Base-by-base conservation (phyloP, 371 early-diverging fungal genomes). In the Mucor velutinosus region DNA sequence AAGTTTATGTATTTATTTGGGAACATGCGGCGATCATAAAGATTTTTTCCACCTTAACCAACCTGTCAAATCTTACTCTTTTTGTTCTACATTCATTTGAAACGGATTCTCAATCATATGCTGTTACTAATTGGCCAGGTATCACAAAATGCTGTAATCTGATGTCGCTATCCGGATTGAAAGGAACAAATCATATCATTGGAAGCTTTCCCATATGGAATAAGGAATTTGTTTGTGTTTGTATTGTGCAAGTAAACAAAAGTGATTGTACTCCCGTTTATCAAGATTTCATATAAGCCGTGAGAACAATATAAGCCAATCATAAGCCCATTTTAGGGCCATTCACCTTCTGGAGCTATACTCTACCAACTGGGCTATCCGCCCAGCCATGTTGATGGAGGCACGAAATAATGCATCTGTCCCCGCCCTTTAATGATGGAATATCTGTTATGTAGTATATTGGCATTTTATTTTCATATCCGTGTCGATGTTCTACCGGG, bases 11-110 rank as follows among this genome's bases (percentile, higher is more conserved):
- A 45, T 37, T 37, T 45, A 51, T 25, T 23, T 51, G 51, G 23
- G 4, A 51, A 19, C 1, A 51, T 51, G 57, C 58, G 58, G 58
- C 58, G 58, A 58, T 56, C 56, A 32, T 56, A 33, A 33, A 63
- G 29, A 12, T 62, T 32, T 58, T 35, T 19, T 27, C 29, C 32
- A 43, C 41, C 25, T 23, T 33, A 1, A n/a, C 39, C 43, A 60
- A 27, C 51, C 51, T 51, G 51, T 51, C 51, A 51, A 51, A 51
- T 23, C 19, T 45, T 19, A 17, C 45, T 45, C 51, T 25, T 51
- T 51, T 51, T 23, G 51, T 6, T n/a, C 6, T 49, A 7, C 4
- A 4, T 37, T 37, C 51, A 51, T 51, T 51, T 51, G 51, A 25
- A 51, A 51, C 51, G 51, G 51, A 51, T 51, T 23, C 51, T 51